These are phyloP conservation scores for Aspergillus flavus DNA, from an alignment of 2,329 filamentous ascomycete species.

Conservation along the genomic window DNA sequence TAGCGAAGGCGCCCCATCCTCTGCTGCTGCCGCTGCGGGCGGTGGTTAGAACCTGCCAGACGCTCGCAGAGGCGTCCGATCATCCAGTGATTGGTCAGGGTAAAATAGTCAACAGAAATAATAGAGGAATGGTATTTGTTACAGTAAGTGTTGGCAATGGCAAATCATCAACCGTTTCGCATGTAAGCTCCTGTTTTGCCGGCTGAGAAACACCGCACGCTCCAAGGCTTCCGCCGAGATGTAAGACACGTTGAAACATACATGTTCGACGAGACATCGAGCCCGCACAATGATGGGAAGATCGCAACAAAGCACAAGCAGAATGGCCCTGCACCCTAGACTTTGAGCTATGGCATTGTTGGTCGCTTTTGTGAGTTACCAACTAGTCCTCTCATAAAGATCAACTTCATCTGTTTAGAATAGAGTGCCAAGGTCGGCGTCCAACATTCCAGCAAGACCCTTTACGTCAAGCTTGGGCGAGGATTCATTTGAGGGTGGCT, in stretches of 20 bases:
- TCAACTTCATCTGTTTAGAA: constrained; percentile 23
- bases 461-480: constrained; percentile 12
- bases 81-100: neutral
- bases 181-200: neutral
- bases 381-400: neutral
- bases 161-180: neutral
- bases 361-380: no score
- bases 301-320: neutral
- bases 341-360: neutral
- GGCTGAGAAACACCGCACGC: neutral
- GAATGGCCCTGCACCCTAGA: neutral
- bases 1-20: constrained; percentile 42
- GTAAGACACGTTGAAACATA: neutral
- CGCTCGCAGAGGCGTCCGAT: neutral
- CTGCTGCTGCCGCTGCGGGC: constrained; percentile 34
- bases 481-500: constrained; percentile 4
- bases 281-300: neutral
- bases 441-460: constrained; percentile 18
- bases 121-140: neutral
- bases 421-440: constrained; percentile 32
- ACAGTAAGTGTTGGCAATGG: neutral
- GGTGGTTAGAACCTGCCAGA: constrained; percentile 15
- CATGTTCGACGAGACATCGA: neutral
- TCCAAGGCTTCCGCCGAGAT: neutral
- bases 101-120: neutral